Evolutionary conservation across 2,329 filamentous ascomycete genomes (phyloP), one percentile per base, ranked within the genome.

Genomic region (Chaetomium globosum): DNA sequence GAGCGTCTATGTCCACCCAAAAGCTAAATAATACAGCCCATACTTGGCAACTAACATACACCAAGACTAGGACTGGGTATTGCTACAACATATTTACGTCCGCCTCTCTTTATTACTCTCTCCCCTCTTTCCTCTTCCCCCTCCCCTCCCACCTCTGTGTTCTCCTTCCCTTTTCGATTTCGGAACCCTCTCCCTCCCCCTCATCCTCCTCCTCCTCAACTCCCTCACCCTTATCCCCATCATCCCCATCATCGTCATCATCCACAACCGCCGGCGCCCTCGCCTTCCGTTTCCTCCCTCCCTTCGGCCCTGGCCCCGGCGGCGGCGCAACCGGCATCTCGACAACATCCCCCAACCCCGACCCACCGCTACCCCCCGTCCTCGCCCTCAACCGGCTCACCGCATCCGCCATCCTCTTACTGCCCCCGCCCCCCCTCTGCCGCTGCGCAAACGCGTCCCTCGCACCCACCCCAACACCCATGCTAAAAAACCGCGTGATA

Each of bases 401-500:
- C 28, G 75, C 75, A 4, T 75, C 72, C 16, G 74, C 74, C 72
- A 77, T 74, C 26, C 75, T 66, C 56, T 70, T 74, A 59, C 74
- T 76, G 21, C 72, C 71, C 28, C 68, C 64, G 0, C 46, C 68
- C 13, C 36, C 62, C 52, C 66, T 65, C 67, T 72, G 68, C 28
- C 73, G 67, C 13, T 73, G 74, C 59, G 73, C 74, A 63, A 72
- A 73, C 23, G 69, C 72, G 48, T 75, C 69, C 63, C 26, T 59
- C 39, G 57, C 71, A 46, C 76, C 74, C 0, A 65, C 68, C 9
- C 73, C 74, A 10, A 92, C 88, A 4, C 80, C 78, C 0, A 94
- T 94, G 13, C 87, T 86, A 75, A 98, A 97, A 76, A 89, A 99
- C 28, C 88, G 83, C n/a, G 95, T 99, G 70, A 99, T 97, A 71